These are phyloP conservation scores for Ailanthus altissimus DNA, from an alignment of 345 rosid species.

Conservation along the genomic window DNA sequence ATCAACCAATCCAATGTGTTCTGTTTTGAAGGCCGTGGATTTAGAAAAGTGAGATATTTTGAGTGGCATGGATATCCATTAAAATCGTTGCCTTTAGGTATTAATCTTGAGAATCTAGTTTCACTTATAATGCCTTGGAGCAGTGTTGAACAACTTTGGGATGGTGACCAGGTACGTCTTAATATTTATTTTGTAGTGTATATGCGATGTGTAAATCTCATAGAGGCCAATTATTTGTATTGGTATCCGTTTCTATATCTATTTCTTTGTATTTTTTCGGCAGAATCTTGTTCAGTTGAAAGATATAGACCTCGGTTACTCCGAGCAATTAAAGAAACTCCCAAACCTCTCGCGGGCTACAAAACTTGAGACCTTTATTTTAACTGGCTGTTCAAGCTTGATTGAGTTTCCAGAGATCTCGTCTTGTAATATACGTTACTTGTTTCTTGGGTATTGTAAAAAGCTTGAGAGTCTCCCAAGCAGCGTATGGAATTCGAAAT, in stretches of 20 bases:
- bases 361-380: constrained; percentile 29
- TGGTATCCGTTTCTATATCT: no score
- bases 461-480: background rate
- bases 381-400: constrained; percentile 31
- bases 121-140: constrained; percentile 20
- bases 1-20: no score
- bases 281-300: constrained; percentile 16
- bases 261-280: background rate
- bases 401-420: background rate
- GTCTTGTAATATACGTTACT: background rate
- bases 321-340: constrained; percentile 19
- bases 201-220: background rate
- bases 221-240: background rate
- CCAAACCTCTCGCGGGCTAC: constrained; percentile 32
- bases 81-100: constrained; percentile 27
- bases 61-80: constrained; percentile 37
- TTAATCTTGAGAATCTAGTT: constrained; percentile 26
- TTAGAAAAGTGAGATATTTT: constrained; percentile 26
- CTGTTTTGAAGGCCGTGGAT: no score
- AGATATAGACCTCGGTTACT: constrained; percentile 25
- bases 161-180: no score
- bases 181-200: background rate
- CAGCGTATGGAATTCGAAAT: background rate
- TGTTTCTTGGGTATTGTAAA: background rate
- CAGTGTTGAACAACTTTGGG: no score